Base-by-base conservation (phyloP, 495 filamentous ascomycete species). In the Penicillium parvum region DNA sequence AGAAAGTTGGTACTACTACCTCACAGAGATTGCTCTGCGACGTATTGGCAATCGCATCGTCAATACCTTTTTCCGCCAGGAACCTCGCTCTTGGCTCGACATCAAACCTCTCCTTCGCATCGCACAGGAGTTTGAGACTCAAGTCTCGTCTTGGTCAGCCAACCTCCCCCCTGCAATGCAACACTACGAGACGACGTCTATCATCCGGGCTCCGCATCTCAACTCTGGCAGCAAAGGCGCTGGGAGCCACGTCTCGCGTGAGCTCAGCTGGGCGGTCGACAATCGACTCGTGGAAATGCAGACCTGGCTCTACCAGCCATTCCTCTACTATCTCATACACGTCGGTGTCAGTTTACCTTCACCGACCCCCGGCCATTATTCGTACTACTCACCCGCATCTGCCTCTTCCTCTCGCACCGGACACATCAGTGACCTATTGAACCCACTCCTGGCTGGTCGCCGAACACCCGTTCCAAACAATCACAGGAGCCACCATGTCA, bases 1-100 rank as follows among this genome's bases (percentile, higher is more conserved):
- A 23, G 22, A 50, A 35, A 44, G 34, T 15, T 65, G 62, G 62
- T 65, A 60, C 41, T 65, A 65, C 45, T 65, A 65, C 40, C 51
- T 65, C 11, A 50, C 58, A 7, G 62, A 65, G 27, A 59, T 65
- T 12, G 55, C 62, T 2, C 55, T 64, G 4, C 53, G 61, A 12
- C 42, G 52, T 0, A 50, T 60, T 19, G 37, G 37, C 0, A 52
- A 55, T 35, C 40, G 47, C 14, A 32, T 50, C 21, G 3, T 48
- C 14, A 44, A 50, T 34, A 26, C 40, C 2, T 50, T 50, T 15
- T 50, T 25, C 22, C 9, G 22, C 22, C 22, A 25, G 22, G 22
- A 25, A 5, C 22, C 5, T 0, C 9, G 5, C 5, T 25, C 9
- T 9, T 48, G 45, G 45, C 28, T 32, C 16, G 32, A 45, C 26